A percentile compares a stretch with the other conserved stretches of the same genome.
Evolutionary conservation across 495 filamentous ascomycete genomes (phyloP).

Genomic region (Trichodelitschia bisporula): DNA sequence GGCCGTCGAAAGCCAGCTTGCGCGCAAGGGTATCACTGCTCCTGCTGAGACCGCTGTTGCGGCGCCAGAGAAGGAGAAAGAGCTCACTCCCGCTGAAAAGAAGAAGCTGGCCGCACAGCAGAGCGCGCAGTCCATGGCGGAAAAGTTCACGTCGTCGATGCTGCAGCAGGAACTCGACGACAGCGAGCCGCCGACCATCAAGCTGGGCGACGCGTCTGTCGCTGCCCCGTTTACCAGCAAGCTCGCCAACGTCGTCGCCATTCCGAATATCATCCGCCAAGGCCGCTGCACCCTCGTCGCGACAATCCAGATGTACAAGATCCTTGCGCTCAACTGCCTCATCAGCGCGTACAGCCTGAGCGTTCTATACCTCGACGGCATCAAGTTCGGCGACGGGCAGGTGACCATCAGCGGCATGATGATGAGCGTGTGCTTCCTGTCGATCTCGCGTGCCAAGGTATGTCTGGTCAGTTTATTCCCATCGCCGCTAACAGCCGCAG

Average conservation of each 20-base stretch:
- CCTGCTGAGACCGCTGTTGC: slow-evolving; percentile 16
- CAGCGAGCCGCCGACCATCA: slow-evolving; percentile 81
- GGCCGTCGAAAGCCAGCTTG: slow-evolving; percentile 61
- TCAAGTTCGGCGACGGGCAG: slow-evolving; percentile 97
- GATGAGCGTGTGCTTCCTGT: slow-evolving; percentile 98
- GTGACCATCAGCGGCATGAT: slow-evolving; percentile 98
- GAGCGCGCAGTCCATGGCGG: slow-evolving; percentile 55
- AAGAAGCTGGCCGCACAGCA: slow-evolving; percentile 37
- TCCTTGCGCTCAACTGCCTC: slow-evolving; percentile 89
- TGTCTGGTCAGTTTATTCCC: slow-evolving; percentile 3
- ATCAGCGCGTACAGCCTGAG: slow-evolving; percentile 95
- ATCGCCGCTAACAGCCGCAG: slow-evolving; percentile 12
- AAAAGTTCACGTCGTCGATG: slow-evolving; percentile 68
- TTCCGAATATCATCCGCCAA: slow-evolving; percentile 95
- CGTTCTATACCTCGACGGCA: slow-evolving; percentile 90
- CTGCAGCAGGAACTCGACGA: slow-evolving; percentile 78
- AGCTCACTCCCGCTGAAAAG: slow-evolving; percentile 27
- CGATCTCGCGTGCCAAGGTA: slow-evolving; percentile 79
- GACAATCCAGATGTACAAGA: slow-evolving; percentile 99
- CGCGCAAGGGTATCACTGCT: slow-evolving; percentile 36
- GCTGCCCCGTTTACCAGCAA: slow-evolving; percentile 97
- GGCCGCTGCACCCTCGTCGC: slow-evolving; percentile 91
- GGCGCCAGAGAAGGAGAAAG: slow-evolving; percentile 17
- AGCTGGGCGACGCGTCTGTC: slow-evolving; percentile 91
- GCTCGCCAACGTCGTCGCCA: slow-evolving; percentile 84